Base-by-base conservation (phyloP, 805 yeast species). In the Citeromyces nyonsensis region DNA sequence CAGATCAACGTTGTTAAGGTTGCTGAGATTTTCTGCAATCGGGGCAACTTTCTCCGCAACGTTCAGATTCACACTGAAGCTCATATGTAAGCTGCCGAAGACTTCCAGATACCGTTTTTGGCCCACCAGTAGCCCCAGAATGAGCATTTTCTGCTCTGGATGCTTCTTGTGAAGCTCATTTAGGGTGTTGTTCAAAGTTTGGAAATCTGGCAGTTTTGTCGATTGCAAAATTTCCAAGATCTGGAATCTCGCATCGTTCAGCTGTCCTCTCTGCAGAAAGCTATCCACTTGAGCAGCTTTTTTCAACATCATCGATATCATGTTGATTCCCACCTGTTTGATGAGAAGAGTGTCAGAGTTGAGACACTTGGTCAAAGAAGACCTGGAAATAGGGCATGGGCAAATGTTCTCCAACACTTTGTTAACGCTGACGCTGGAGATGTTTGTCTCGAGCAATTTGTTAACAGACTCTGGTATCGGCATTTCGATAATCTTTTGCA, bases 381-480 rank as follows among this genome's bases (percentile, higher is more conserved):
- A 35, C 40, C 71, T 68, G 2, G 78, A 66, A 11, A 85, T 43
- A 0, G 82, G 70, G 0, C 73, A 54, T 4, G 95, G 91, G 5
- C 77, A 49, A 5, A 81, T 61, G 28, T 61, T 59, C 37, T 81
- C 85, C 20, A 64, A 44, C 1, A 76, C 57, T 2, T 57, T 41
- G 2, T 46, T 29, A 11, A 44, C 38, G 12, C 44, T 10, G n/a
- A 32, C 2, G 9, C 13, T 10, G 22, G n/a, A 28, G 6, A 7
- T 10, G 12, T 11, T 10, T 6, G 20, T 10, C 4, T 11, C 10
- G 30, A 28, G 20, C 11, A 10, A 13, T 18, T 7, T 13, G 20
- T 10, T 3, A 26, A 13, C 7, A 26, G 20, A 4, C 24, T 15
- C 25, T 0, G 91, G 84, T 6, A 77, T 45, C 1, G 71, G 68